These are phyloP conservation scores for Candida sphagnicola DNA, from an alignment of 805 yeast species.

Conservation along the genomic window DNA sequence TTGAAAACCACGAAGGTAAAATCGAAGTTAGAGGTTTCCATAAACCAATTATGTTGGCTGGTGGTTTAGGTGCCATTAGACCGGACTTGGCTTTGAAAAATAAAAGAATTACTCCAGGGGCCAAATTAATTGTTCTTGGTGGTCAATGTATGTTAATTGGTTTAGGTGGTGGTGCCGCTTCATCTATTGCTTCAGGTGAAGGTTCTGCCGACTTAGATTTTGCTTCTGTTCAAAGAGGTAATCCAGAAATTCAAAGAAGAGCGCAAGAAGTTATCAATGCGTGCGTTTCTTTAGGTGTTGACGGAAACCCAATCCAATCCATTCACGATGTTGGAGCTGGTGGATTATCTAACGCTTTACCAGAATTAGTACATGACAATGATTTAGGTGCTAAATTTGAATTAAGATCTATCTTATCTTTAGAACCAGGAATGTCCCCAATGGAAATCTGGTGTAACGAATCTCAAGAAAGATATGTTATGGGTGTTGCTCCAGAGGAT, in stretches of 20 bases:
- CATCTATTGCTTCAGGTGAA: conserved; percentile 93
- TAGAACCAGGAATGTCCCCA: conserved; percentile 98
- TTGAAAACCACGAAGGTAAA: conserved; percentile 56
- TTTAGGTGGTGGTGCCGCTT: conserved; percentile 99
- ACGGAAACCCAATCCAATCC: conserved; percentile 75
- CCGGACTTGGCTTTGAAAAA: conserved; percentile 90
- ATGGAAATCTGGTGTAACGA: conserved; percentile 99
- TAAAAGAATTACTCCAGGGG: conserved; percentile 84
- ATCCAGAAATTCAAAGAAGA: conserved; percentile 98
- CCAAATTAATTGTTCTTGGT: conserved; percentile 88
- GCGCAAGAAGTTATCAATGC: conserved; percentile 97
- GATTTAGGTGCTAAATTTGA: conserved; percentile 93
- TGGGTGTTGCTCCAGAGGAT: conserved; percentile 84
- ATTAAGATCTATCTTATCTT: conserved; percentile 80
- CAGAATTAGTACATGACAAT: conserved; percentile 96
- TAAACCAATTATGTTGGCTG: conserved; percentile 98
- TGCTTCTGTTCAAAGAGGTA: conserved; percentile 98
- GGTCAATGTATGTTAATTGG: conserved; percentile 98
- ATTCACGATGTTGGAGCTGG: conserved; percentile 99
- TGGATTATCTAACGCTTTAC: conserved; percentile 94
- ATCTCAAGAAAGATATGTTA: conserved; percentile 96
- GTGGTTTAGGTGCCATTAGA: conserved; percentile 97
- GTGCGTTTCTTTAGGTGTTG: conserved; percentile 76
- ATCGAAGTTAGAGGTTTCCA: conserved; percentile 91
- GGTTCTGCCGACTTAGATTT: conserved; percentile 95